Evolutionary conservation across 2,329 filamentous ascomycete genomes (phyloP).

Genomic region (Niveomyces coronatus): DNA sequence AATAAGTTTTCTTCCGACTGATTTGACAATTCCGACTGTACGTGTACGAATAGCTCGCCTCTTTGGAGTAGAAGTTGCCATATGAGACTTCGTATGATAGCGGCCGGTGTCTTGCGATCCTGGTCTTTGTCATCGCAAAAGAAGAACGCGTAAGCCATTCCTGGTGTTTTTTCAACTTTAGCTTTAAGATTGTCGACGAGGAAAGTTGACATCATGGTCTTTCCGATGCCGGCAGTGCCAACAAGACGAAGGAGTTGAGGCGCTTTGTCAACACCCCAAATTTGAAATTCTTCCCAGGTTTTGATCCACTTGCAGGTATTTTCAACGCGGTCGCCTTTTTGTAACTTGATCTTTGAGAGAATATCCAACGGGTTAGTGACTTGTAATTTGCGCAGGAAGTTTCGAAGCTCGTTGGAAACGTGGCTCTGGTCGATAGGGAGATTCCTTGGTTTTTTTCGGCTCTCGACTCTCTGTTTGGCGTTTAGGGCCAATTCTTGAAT

Average conservation of each 20-base stretch:
- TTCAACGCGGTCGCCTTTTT: too few relatives aligned
- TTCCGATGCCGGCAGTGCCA: constrained; percentile 11
- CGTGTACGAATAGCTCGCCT: constrained; percentile 8
- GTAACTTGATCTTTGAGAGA: too few relatives aligned
- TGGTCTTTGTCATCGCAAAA: constrained; percentile 10
- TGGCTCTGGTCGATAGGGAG: too few relatives aligned
- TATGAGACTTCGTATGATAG: constrained; percentile 11
- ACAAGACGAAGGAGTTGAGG: constrained; percentile 9
- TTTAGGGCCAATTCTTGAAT: too few relatives aligned
- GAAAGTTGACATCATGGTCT: constrained; percentile 11
- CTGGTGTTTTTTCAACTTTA: constrained; percentile 5
- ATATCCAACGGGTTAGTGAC: too few relatives aligned
- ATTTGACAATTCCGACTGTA: constrained; percentile 1
- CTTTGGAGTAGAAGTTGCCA: constrained; percentile 11
- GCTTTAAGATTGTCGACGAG: constrained; percentile 7
- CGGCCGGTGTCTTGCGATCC: constrained; percentile 3
- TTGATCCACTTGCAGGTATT: too few relatives aligned
- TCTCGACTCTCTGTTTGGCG: too few relatives aligned
- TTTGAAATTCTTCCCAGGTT: too few relatives aligned
- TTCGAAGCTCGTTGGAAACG: too few relatives aligned
- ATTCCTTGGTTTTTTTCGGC: too few relatives aligned
- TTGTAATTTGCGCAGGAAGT: too few relatives aligned
- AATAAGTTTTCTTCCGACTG: neutral
- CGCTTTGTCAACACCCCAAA: too few relatives aligned
- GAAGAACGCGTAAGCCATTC: constrained; percentile 8